Conservation (phyloP, 2,329 filamentous ascomycete genomes). For the Monosporascus sp. region DNA sequence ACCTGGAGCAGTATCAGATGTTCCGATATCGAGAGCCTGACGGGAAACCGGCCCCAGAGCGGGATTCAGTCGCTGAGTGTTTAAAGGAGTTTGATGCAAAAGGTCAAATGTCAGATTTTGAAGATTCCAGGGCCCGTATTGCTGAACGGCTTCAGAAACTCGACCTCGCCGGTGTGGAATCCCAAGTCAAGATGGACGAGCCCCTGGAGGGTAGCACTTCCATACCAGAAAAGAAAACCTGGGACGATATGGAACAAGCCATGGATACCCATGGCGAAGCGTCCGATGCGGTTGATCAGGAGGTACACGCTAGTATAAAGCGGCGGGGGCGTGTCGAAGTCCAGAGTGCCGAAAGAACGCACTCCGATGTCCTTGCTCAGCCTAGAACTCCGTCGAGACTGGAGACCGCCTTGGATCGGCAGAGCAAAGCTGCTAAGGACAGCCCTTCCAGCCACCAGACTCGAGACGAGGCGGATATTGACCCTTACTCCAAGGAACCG, state of each 20-base stretch:
- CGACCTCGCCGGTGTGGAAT: slow-evolving; percentile 9
- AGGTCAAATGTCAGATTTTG: slow-evolving; percentile 7
- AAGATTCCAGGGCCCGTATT: slow-evolving; percentile 3
- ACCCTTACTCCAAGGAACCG: slow-evolving; percentile 39
- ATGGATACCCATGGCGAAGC: slow-evolving; percentile 25
- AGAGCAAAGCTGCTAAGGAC: slow-evolving; percentile 14
- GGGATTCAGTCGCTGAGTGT: slow-evolving; percentile 29
- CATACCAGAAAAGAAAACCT: slow-evolving; percentile 5
- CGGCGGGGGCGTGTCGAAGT: too few species aligned
- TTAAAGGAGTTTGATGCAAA: slow-evolving; percentile 35
- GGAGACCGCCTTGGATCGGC: slow-evolving; percentile 25
- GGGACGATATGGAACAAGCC: slow-evolving; percentile 23
- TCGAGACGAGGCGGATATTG: slow-evolving; percentile 18
- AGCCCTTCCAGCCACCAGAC: slow-evolving; percentile 4
- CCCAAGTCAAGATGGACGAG: background rate
- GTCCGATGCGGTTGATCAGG: slow-evolving; percentile 24
- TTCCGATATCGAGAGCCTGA: slow-evolving; percentile 33
- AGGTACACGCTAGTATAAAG: slow-evolving; percentile 20
- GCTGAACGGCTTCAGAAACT: slow-evolving; percentile 13
- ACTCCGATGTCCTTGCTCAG: slow-evolving; percentile 18
- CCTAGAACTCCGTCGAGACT: slow-evolving; percentile 15
- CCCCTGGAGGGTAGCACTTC: background rate
- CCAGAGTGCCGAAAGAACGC: slow-evolving; percentile 19
- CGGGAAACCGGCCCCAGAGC: slow-evolving; percentile 21
- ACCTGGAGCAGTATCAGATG: slow-evolving; percentile 35